A percentile compares a stretch with the other conserved stretches of the same genome.
Evolutionary conservation across 495 filamentous ascomycete species (phyloP).

Genomic region (Penicillium goetzii): DNA sequence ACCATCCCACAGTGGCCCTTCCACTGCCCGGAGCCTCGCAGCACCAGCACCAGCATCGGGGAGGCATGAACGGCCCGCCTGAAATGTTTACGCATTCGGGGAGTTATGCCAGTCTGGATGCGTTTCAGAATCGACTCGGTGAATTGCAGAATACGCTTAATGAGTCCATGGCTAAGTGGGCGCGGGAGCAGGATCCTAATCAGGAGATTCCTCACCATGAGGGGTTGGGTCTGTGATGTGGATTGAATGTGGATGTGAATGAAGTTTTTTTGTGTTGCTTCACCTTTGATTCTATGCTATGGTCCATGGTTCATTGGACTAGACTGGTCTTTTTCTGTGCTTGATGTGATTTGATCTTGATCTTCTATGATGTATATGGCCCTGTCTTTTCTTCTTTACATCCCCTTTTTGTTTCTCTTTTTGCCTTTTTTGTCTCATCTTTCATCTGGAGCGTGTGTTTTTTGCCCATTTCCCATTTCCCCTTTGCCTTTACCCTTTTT

Average conservation of each 20-base stretch:
- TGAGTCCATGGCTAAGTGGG: conserved; percentile 33
- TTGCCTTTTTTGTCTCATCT: conserved; percentile 3
- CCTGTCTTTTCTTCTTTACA: not conserved
- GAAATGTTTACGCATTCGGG: conserved; percentile 19
- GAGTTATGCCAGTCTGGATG: conserved; percentile 29
- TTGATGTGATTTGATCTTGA: not conserved
- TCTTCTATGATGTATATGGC: conserved; percentile 14
- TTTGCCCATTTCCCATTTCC: not conserved
- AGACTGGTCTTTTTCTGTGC: not conserved
- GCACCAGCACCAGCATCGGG: conserved; percentile 11
- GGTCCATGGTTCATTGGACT: not conserved
- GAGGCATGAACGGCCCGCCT: conserved; percentile 17
- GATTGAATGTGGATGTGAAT: not conserved
- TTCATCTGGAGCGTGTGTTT: conserved; percentile 11
- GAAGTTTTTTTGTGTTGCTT: not conserved
- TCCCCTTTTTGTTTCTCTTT: not conserved
- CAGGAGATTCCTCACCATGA: conserved; percentile 31
- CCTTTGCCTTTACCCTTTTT: conserved; percentile 15
- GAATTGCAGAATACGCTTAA: conserved; percentile 26
- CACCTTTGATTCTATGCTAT: not conserved
- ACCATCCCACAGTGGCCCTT: not conserved
- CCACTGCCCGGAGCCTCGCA: not conserved
- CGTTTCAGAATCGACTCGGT: conserved; percentile 30
- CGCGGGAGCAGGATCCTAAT: conserved; percentile 29
- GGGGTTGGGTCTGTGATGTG: conserved; percentile 30